Evolutionary conservation across 352 stramenopile genomes (phyloP).

Genomic region (Phytophthora uliginosa): DNA sequence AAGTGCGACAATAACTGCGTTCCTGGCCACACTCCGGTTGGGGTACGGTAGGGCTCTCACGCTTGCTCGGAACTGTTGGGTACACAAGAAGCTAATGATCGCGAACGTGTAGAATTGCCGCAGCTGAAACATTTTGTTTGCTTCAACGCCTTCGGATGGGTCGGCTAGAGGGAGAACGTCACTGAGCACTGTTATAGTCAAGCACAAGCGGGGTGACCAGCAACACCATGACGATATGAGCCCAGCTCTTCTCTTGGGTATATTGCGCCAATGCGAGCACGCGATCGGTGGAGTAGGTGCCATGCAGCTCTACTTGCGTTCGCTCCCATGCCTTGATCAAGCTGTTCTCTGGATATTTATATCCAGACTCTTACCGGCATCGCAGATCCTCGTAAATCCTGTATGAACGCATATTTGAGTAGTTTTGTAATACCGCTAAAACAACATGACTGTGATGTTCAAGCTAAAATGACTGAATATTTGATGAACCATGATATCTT

Average conservation of each 20-base stretch:
- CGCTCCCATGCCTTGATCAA: background rate
- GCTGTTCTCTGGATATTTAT: too few species aligned
- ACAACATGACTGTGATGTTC: too few species aligned
- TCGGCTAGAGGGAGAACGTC: conserved; percentile 19
- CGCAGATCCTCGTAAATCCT: too few species aligned
- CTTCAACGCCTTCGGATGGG: conserved; percentile 12
- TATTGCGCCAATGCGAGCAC: conserved; percentile 14
- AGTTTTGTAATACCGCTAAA: too few species aligned
- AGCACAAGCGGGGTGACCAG: conserved; percentile 14
- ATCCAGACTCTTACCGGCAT: too few species aligned
- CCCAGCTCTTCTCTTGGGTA: background rate
- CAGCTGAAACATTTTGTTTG: conserved; percentile 21
- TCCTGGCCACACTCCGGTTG: conserved; percentile 2
- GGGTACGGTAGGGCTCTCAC: conserved; percentile 20
- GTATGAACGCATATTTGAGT: too few species aligned
- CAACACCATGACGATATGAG: conserved; percentile 9
- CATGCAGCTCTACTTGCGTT: conserved; percentile 27
- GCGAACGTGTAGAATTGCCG: conserved; percentile 28
- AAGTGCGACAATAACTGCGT: conserved; percentile 8
- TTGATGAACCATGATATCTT: too few species aligned
- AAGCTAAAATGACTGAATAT: too few species aligned
- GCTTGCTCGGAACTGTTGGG: conserved; percentile 18
- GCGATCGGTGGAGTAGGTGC: conserved; percentile 14
- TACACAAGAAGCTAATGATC: conserved; percentile 22
- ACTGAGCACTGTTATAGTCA: conserved; percentile 12